These are phyloP conservation scores for Bonnemaisonia californica DNA, from an alignment of 31 red algal genomes.

Conservation along the genomic window DNA sequence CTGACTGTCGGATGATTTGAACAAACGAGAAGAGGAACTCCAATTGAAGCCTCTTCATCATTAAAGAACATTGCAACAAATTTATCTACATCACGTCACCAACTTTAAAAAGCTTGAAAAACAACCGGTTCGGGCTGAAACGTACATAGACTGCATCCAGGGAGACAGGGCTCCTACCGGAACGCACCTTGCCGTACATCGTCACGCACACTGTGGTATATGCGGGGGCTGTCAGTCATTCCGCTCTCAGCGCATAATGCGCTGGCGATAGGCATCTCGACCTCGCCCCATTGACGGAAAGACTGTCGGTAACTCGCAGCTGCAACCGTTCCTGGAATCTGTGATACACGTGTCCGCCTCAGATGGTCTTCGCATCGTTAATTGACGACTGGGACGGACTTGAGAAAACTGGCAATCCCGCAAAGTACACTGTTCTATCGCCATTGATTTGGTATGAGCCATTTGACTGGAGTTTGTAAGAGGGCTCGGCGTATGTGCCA, in stretches of 20 bases:
- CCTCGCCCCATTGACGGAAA: too few relatives aligned
- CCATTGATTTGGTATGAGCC: slow-evolving; percentile 5
- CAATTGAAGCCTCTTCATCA: too few relatives aligned
- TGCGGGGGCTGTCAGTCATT: neutral
- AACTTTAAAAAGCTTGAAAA: neutral
- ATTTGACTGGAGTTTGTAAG: slow-evolving; percentile 1
- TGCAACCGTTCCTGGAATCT: neutral
- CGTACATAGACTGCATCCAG: neutral
- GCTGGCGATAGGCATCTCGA: too few relatives aligned
- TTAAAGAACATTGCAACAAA: too few relatives aligned
- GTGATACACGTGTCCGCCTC: neutral
- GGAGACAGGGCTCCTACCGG: too few relatives aligned
- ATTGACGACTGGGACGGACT: slow-evolving; percentile 36
- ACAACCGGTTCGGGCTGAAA: neutral
- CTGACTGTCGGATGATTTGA: too few relatives aligned
- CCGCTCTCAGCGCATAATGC: too few relatives aligned
- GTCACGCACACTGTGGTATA: neutral
- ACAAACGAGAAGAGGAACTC: too few relatives aligned
- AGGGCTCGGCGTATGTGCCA: slow-evolving; percentile 38
- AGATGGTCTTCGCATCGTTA: slow-evolving; percentile 63
- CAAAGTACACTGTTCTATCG: slow-evolving; percentile 42
- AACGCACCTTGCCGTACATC: too few relatives aligned
- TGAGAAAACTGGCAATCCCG: slow-evolving; percentile 43
- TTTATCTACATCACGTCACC: neutral
- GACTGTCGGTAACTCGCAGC: too few relatives aligned